These are phyloP conservation scores for Macrophomina phaseolina DNA, from an alignment of 2,329 filamentous ascomycete genomes.

Conservation along the genomic window DNA sequence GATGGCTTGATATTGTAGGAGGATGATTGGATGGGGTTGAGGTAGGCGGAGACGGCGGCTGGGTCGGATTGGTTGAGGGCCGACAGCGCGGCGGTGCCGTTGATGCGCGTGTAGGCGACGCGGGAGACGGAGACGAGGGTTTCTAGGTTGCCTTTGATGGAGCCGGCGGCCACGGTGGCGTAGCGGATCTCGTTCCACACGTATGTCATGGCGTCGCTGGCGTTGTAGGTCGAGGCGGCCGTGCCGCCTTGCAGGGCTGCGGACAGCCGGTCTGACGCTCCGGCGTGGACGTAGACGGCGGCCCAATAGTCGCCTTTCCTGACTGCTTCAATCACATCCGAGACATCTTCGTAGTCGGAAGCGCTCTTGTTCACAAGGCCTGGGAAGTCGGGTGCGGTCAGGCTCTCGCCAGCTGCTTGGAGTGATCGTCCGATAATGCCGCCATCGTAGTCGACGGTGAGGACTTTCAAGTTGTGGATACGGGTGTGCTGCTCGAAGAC, in stretches of 20 bases:
- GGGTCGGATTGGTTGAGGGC: conserved; percentile 36
- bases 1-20: conserved; percentile 49
- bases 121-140: conserved; percentile 39
- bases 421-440: conserved; percentile 44
- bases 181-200: conserved; percentile 57
- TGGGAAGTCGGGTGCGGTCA: conserved; percentile 39
- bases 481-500: conserved; percentile 42
- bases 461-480: conserved; percentile 43
- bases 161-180: conserved; percentile 44
- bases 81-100: conserved; percentile 39
- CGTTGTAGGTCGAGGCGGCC: conserved; percentile 41
- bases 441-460: conserved; percentile 49
- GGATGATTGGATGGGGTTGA: conserved; percentile 47
- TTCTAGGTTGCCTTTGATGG: conserved; percentile 40
- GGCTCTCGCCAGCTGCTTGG: conserved; percentile 37
- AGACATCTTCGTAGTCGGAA: conserved; percentile 35
- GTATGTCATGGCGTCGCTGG: conserved; percentile 44
- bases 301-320: conserved; percentile 45
- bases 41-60: conserved; percentile 42
- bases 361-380: conserved; percentile 38
- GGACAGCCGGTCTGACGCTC: conserved; percentile 46
- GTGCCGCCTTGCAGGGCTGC: conserved; percentile 44
- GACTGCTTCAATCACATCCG: conserved; percentile 40
- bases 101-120: conserved; percentile 42
- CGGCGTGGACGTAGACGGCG: conserved; percentile 35